Evolutionary conservation across 1,139 yeast species (phyloP).

Genomic region (Hemisphaericaspora xylofermentans): DNA sequence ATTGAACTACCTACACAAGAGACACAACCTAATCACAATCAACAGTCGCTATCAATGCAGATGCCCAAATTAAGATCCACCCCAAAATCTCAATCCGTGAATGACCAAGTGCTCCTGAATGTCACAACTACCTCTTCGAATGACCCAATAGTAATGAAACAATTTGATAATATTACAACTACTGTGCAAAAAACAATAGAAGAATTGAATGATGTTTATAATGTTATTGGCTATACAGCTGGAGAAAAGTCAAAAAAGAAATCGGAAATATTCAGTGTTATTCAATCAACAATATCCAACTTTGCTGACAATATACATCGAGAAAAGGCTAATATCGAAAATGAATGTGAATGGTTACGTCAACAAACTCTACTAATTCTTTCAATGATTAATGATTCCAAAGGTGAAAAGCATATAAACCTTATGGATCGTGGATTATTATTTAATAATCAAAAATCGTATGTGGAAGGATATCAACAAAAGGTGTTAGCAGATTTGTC

Average conservation of each 20-base stretch:
- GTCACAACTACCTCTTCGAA: background rate
- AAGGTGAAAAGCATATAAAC: slow-evolving; percentile 28
- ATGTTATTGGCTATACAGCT: slow-evolving; percentile 39
- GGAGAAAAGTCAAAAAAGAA: slow-evolving; percentile 36
- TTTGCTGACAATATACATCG: slow-evolving; percentile 34
- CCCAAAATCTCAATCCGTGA: background rate
- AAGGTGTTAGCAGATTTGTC: slow-evolving; percentile 25
- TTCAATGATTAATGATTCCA: slow-evolving; percentile 40
- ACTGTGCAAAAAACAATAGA: slow-evolving; percentile 35
- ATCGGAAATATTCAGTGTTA: slow-evolving; percentile 37
- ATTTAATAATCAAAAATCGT: slow-evolving; percentile 27
- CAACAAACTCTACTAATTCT: slow-evolving; percentile 43
- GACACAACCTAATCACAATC: too few relatives aligned
- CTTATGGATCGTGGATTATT: slow-evolving; percentile 34
- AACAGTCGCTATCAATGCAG: background rate
- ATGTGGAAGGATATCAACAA: slow-evolving; percentile 33
- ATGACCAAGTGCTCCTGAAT: too few relatives aligned
- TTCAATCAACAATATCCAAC: slow-evolving; percentile 39
- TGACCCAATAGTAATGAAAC: slow-evolving; percentile 12
- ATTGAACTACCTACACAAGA: too few relatives aligned
- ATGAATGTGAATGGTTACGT: slow-evolving; percentile 49
- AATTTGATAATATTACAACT: slow-evolving; percentile 26
- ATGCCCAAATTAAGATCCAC: background rate
- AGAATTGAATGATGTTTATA: slow-evolving; percentile 34
- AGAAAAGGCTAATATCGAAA: slow-evolving; percentile 39